Evolutionary conservation across 805 yeast species (phyloP).

Genomic region (Teunomyces tritomae): DNA sequence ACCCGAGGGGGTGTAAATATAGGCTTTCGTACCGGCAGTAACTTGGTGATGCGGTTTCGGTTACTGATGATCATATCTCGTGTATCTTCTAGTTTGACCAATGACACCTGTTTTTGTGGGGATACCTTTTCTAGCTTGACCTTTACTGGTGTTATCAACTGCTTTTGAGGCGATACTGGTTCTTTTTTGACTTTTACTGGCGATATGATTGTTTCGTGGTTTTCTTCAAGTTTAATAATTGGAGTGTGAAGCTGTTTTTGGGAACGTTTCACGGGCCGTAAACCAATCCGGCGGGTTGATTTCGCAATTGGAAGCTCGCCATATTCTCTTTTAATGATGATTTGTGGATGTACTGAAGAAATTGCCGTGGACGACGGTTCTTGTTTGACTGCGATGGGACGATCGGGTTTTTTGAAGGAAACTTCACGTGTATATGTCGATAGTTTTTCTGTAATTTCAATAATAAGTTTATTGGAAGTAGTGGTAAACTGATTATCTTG

Average conservation of each 20-base stretch:
- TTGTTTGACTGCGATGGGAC: background rate
- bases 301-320: background rate
- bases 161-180: background rate
- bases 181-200: background rate
- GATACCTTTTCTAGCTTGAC: background rate
- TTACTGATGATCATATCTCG: background rate
- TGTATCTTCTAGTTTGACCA: background rate
- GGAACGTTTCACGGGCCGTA: background rate
- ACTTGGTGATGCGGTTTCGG: background rate
- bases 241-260: background rate
- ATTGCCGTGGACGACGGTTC: background rate
- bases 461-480: slow-evolving; percentile 24
- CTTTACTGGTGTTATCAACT: background rate
- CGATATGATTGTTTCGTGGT: background rate
- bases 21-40: slow-evolving; percentile 1
- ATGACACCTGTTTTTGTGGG: background rate
- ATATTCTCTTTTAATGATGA: background rate
- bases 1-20: background rate
- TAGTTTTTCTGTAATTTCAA: slow-evolving; percentile 8
- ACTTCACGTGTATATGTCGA: background rate
- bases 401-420: slow-evolving; percentile 1
- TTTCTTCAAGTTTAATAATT: background rate
- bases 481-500: slow-evolving; percentile 23
- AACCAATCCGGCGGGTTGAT: background rate
- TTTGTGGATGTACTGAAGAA: background rate